Evolutionary conservation across 164 flowering plant genomes (phyloP), one percentile per base, ranked within the genome.

Genomic region (Aristolochia californica): DNA sequence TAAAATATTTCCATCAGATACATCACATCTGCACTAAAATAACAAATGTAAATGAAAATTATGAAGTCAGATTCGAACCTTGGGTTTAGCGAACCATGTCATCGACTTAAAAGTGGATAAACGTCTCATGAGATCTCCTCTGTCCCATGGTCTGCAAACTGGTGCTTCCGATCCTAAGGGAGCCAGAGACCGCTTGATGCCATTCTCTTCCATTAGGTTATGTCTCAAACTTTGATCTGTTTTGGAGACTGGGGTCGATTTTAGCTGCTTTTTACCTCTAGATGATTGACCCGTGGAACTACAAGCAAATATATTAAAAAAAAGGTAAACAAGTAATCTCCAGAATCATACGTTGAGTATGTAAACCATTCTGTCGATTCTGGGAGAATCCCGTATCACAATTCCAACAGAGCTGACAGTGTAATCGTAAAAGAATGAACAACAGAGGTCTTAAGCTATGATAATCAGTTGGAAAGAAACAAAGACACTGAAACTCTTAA

Each of bases 1-100:
- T 0, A 1, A 34, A 34, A 34, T 34, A 34, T 34, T 34, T 34
- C 40, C 10, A 34, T 34, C 40, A 34, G 40, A 34, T 34, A 34
- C 40, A 34, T 5, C 10, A 34, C 0, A 2, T 34, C 40, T 8
- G 10, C 9, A 34, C 40, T 34, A 34, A 34, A 34, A 34, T 34
- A 34, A 34, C 10, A 34, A 34, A 1, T 34, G 10, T 12, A 34
- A 34, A 34, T 34, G 40, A 34, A 34, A 34, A 34, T 9, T 34
- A 34, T 34, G 10, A 28, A 28, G 7, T 28, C 30, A 34, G 40
- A 34, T 34, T 9, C 21, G 25, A 66, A 91, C 98, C 98, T 88
- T 79, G 22, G 96, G 97, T 74, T 87, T 93, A 26, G 83, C 98
- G 62, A 93, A 88, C 98, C 98, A 93, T n/a, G 86, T 80, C 87